phyloP scores from a whole-genome alignment of 768 basidiomycete genomes.

The Hydnum rufescens region DNA sequence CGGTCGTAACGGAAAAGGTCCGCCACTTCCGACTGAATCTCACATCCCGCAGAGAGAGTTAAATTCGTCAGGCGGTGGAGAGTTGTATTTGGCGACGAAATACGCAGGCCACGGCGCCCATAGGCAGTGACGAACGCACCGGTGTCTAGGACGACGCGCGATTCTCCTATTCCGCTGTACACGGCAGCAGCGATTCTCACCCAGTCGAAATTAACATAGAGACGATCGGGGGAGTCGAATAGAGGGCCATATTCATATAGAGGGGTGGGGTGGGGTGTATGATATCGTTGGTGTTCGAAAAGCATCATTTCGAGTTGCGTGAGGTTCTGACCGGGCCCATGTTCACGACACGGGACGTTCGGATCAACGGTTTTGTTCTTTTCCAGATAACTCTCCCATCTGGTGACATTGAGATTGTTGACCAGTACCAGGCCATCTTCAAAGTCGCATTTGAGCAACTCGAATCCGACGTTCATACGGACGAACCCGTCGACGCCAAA shows the following conservation, averaged over 20 bases:
- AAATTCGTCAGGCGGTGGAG: background rate
- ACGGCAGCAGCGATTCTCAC: background rate
- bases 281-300: too few species aligned
- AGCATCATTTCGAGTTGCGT: too few species aligned
- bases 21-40: background rate
- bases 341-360: background rate
- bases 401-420: constrained; percentile 15
- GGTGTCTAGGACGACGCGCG: background rate
- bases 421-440: background rate
- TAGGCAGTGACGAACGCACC: background rate
- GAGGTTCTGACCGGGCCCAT: background rate
- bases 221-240: too few species aligned
- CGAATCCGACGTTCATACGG: background rate
- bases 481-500: background rate
- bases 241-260: background rate
- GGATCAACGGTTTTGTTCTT: background rate
- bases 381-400: too few species aligned
- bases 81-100: background rate
- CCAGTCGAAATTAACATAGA: background rate
- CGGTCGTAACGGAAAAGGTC: too few species aligned
- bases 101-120: background rate
- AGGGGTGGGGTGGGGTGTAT: too few species aligned
- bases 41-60: background rate
- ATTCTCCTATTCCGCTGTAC: background rate
- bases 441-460: background rate